phyloP scores from a whole-genome alignment of 1,284 basidiomycete species.

The Ustilago curta region DNA sequence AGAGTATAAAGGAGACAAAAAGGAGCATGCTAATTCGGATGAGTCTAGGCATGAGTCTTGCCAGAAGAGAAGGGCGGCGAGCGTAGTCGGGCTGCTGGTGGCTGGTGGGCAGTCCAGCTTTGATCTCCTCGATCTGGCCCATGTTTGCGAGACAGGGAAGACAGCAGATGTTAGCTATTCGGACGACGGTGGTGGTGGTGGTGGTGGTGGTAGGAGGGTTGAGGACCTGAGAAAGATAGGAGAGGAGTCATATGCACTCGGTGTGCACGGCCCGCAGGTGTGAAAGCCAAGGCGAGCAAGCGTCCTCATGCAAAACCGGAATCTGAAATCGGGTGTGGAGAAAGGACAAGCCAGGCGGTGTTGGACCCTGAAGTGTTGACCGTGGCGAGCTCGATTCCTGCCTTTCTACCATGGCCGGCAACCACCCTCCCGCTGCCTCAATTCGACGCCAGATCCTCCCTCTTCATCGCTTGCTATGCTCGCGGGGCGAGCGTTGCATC shows the following conservation, averaged over 20 bases:
- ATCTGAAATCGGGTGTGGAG: conserved; percentile 12
- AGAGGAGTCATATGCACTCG: neutral
- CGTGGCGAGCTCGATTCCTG: neutral
- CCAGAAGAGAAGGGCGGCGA: neutral
- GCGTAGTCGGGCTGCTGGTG: neutral
- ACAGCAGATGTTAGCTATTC: no score
- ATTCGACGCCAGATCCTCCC: neutral
- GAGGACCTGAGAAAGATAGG: neutral
- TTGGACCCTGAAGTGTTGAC: conserved; percentile 11
- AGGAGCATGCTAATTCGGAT: conserved; percentile 4
- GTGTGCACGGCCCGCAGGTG: conserved; percentile 10
- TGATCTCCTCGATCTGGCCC: conserved; percentile 10
- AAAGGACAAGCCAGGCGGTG: neutral
- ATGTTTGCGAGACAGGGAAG: conserved; percentile 2
- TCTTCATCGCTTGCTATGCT: neutral
- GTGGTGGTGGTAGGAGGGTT: neutral
- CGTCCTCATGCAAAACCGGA: conserved; percentile 2
- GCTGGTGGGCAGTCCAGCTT: conserved; percentile 14
- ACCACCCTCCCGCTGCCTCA: neutral
- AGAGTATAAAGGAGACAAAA: conserved; percentile 10
- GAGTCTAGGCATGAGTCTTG: neutral
- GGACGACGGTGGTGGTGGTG: neutral
- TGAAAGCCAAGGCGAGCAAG: neutral
- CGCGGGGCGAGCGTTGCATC: neutral
- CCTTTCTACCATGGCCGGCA: neutral